Evolutionary conservation across 352 stramenopile species (phyloP), one percentile per base, ranked within the genome.

Genomic region (Pythium insidiosum): DNA sequence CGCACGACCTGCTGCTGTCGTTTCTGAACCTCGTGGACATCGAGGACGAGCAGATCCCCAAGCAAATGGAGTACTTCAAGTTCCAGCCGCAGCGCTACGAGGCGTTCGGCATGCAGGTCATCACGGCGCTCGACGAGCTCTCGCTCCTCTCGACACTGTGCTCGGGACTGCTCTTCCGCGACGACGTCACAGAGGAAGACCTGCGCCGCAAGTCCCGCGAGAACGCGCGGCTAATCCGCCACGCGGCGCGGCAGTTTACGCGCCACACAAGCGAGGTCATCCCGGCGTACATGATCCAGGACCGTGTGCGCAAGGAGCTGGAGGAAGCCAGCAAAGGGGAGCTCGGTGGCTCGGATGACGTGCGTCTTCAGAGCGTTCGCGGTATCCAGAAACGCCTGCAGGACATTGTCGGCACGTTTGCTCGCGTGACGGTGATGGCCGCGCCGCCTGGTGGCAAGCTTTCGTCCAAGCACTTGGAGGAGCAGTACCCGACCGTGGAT

Each of bases 21-120:
- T 51, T 42, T 26, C 5, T 51, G 16, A 51, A 51, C 36, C 44
- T 51, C 19, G 29, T 51, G 23, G 44, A 51, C 19, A 51, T 51
- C 28, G 44, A 51, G 22, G 44, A 51, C 44, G 38, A 43, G 10
- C 44, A 51, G 25, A 51, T 51, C 44, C 44, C 44, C 19, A 43
- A 51, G 6, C 44, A 51, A 20, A 33, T 51, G 5, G 25, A 51
- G 36, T 13, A 34, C 2, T 47, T 47, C 41, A 7, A 47, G 41
- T 38, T 18, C 16, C 13, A 47, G 19, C 41, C 41, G 30, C 30
- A 33, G 18, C 43, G 44, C 18, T 51, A 51, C 26, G 15, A 51
- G 36, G 13, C 26, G 20, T 51, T 51, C 26, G 44, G 44, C 12
- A 31, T 51, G 19, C 25, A 37, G 9, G 44, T 51, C 10, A 43